Evolutionary conservation across 208 protist species (phyloP).

Genomic region (Trichomonas vaginalis): DNA sequence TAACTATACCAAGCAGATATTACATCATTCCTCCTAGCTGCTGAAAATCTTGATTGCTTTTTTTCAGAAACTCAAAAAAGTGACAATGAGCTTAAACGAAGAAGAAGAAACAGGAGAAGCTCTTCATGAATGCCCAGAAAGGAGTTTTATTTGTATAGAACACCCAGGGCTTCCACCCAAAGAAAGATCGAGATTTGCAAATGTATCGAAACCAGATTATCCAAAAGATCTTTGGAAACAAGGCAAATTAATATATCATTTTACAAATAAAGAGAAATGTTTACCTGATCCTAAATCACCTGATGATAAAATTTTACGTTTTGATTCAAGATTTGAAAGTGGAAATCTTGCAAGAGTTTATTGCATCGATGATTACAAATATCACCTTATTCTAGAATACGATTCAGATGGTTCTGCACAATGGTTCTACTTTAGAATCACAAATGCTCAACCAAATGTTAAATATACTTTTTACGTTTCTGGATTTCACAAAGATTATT

Average conservation of each 20-base stretch:
- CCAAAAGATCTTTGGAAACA: background rate
- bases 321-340: conserved; percentile 13
- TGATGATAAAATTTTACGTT: background rate
- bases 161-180: background rate
- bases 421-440: conserved; percentile 10
- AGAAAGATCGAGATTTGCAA: background rate
- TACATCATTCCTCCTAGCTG: too few relatives aligned
- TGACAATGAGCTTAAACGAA: background rate
- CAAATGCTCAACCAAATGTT: background rate
- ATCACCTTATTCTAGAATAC: background rate
- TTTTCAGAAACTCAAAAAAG: too few relatives aligned
- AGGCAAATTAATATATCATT: background rate
- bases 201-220: background rate
- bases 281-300: background rate
- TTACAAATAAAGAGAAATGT: background rate
- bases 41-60: too few relatives aligned
- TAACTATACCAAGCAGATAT: too few relatives aligned
- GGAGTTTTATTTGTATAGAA: background rate
- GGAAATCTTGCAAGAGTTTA: background rate
- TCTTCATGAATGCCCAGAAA: background rate
- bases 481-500: background rate
- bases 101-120: background rate
- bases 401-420: background rate
- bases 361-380: background rate
- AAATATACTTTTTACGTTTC: conserved; percentile 8